Evolutionary conservation across 441 rosid species (phyloP), one percentile per base, ranked within the genome.

Genomic region (Erysimum pusillum): DNA sequence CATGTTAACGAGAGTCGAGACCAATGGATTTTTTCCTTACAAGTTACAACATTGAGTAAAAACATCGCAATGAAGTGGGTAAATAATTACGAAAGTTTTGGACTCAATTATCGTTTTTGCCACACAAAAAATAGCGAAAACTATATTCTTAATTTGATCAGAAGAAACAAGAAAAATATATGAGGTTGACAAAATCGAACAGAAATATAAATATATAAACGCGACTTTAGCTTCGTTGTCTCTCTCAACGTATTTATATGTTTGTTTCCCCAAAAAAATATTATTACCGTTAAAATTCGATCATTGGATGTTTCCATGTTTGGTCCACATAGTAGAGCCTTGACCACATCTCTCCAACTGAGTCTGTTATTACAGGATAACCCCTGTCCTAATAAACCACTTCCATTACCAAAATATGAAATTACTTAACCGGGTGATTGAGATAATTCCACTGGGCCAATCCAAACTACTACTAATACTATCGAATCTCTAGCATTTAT

Each of bases 281-380:
- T 49, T 10, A 54, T 70, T 36, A 76, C 80, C 80, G 80, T 76
- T 76, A 71, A 76, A 69, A 56, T 20, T 57, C 10, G 53, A 63
- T 63, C 36, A 76, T 76, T 76, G 75, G 66, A 42, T 63, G 67
- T 62, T 62, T 48, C 13, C 67, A 69, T 76, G 75, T 69, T 54
- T 69, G 76, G 80, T 76, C 70, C 80, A 69, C 75, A 63, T n/a
- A 51, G 63, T 63, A 52, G 65, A 45, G 71, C 71, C 80, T 63
- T 69, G 59, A 56, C 80, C 80, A 76, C 76, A 76, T 63, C 63
- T 76, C 56, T 76, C 38, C 60, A 45, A 45, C 52, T 56, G 4
- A 53, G 15, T 9, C 9, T 3, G 7, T 10, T 39, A 9, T 77
- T 58, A 77, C 80, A 48, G 20, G 8, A 28, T 72, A 71, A 22